Evolutionary conservation across 176 grass and related monocot species (phyloP), one percentile per base, ranked within the genome.

Genomic region (Olyra latifolia): DNA sequence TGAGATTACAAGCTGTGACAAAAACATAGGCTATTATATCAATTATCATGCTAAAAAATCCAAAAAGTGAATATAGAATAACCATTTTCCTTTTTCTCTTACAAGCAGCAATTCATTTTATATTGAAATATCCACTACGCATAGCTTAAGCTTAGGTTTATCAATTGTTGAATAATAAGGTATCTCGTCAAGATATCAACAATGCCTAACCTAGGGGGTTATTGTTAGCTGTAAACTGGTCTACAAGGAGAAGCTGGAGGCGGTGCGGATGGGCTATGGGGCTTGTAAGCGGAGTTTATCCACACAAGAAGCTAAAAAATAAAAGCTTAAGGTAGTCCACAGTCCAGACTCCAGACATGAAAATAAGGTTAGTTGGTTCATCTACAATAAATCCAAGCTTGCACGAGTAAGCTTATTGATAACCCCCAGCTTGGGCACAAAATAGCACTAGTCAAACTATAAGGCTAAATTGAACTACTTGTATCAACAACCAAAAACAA

Each of bases 11-110:
- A 86, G 20, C 8, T 42, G 69, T 56, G 8, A 76, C 15, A 49
- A 48, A 76, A 69, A 62, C 22, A 59, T 32, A 74, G 62, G 5
- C n/a, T n/a, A n/a, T n/a, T n/a, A n/a, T n/a, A n/a, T 99, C 96
- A 79, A n/a, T n/a, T 47, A 52, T 66, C 20, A 4, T 19, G 2
- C 30, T 56, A 63, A 70, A 69, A 75, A 16, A 10, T 46, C 41
- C 49, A 71, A 46, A 58, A 44, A 49, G 7, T 32, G 56, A 75
- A 25, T 55, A 42, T 43, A 75, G 23, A 75, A 61, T 40, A 15
- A 62, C n/a, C 22, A 71, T 28, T 54, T 43, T 25, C 25, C 47
- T 78, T 42, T 68, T 35, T 54, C 38, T 68, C 2, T 13, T 11
- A 42, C 1, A 6, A 62, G 53, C 50, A 79, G 60, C 64, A 80